Percentiles rank a stretch among this genome's conserved stretches.
Evolutionary conservation across 495 filamentous ascomycete species (phyloP).

Genomic region (Penicillium manginii): DNA sequence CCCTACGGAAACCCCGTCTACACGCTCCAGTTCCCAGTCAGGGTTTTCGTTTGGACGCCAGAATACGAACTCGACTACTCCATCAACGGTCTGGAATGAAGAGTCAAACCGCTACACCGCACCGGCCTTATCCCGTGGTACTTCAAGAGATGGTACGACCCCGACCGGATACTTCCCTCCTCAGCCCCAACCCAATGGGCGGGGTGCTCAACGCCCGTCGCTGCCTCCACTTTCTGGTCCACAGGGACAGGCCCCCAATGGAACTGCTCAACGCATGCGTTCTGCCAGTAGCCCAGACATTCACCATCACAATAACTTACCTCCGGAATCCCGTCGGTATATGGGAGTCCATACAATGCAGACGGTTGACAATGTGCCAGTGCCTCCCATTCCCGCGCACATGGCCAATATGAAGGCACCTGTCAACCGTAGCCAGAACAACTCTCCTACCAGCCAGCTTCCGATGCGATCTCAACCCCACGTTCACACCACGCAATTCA

Average conservation of each 20-base stretch:
- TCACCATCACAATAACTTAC: constrained; percentile 50
- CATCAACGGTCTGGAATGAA: constrained; percentile 62
- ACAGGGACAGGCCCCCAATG: constrained; percentile 56
- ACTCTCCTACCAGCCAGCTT: constrained; percentile 60
- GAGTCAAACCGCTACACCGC: constrained; percentile 83
- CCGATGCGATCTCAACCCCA: constrained; percentile 49
- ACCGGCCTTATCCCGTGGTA: constrained; percentile 77
- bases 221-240: constrained; percentile 72
- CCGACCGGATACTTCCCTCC: constrained; percentile 57
- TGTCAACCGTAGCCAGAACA: constrained; percentile 69
- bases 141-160: constrained; percentile 75
- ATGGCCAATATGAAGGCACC: constrained; percentile 61
- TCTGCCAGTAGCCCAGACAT: constrained; percentile 74
- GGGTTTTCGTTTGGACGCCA: constrained; percentile 81
- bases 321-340: constrained; percentile 49
- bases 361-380: constrained; percentile 68
- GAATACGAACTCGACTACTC: constrained; percentile 51
- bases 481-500: constrained; percentile 38
- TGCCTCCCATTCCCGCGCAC: constrained; percentile 64
- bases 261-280: constrained; percentile 60
- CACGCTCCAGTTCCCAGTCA: constrained; percentile 77
- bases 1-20: constrained; percentile 84
- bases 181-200: constrained; percentile 55
- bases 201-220: constrained; percentile 75
- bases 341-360: constrained; percentile 64